Percentiles rank a stretch among this genome's conserved stretches.
phyloP scores from a whole-genome alignment of 345 rosid genomes.

The Nephelium lappaceum region DNA sequence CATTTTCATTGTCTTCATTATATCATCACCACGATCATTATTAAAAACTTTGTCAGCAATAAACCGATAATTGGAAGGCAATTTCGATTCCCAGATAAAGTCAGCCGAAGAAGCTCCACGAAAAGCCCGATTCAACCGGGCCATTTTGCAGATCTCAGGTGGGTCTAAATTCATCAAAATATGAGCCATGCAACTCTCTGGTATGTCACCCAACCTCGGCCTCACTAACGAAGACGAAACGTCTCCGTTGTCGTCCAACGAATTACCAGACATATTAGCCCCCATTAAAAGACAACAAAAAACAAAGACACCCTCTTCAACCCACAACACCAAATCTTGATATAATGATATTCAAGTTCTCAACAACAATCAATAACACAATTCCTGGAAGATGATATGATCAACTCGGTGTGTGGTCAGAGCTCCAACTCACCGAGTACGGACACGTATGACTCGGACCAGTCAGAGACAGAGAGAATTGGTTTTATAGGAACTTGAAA shows the following conservation, averaged over 20 bases:
- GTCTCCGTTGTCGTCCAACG: constrained; percentile 30
- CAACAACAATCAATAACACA: too few relatives aligned
- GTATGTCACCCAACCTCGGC: constrained; percentile 54
- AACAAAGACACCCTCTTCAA: too few relatives aligned
- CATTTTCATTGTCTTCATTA: constrained; percentile 28
- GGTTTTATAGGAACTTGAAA: neutral
- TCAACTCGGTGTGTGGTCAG: neutral
- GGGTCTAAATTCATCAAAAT: constrained; percentile 54
- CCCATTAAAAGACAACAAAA: constrained; percentile 36
- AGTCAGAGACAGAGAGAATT: neutral
- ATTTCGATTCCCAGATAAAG: constrained; percentile 65
- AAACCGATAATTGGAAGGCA: constrained; percentile 48
- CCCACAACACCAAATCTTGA: too few relatives aligned
- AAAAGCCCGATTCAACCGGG: constrained; percentile 52
- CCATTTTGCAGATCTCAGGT: constrained; percentile 57
- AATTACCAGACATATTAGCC: constrained; percentile 42
- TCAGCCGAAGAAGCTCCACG: constrained; percentile 62
- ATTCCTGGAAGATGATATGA: too few relatives aligned
- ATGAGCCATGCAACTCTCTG: constrained; percentile 65
- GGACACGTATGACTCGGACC: neutral
- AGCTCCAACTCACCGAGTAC: too few relatives aligned
- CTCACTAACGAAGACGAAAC: constrained; percentile 19
- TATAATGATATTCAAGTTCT: too few relatives aligned
- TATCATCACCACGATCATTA: constrained; percentile 25
- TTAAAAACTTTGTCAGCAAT: constrained; percentile 47